Conservation (phyloP, 2,329 filamentous ascomycete genomes). For the Fusarium sp. region DNA sequence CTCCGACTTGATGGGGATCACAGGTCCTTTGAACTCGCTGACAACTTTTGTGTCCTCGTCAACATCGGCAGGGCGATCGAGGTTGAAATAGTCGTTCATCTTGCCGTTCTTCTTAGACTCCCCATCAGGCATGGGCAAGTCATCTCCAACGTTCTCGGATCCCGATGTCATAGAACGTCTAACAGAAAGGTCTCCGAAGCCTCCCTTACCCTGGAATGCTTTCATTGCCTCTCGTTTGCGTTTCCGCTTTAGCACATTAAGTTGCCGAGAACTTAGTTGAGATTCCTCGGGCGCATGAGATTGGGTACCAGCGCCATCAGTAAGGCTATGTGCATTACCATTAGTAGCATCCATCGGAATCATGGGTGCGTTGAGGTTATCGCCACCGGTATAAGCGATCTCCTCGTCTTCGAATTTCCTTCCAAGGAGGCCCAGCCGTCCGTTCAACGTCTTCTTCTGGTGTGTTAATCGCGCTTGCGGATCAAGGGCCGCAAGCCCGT, state of each 20-base stretch:
- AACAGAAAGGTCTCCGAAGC: slow-evolving; percentile 85
- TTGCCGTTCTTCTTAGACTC: slow-evolving; percentile 70
- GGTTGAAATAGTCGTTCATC: slow-evolving; percentile 85
- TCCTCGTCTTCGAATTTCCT: slow-evolving; percentile 87
- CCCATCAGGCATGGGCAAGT: slow-evolving; percentile 62
- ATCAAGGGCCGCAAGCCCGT: slow-evolving; percentile 81
- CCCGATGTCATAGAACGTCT: slow-evolving; percentile 68
- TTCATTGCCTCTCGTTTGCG: slow-evolving; percentile 89
- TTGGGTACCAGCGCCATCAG: slow-evolving; percentile 52
- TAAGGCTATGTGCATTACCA: slow-evolving; percentile 46
- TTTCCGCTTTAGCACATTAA: slow-evolving; percentile 94
- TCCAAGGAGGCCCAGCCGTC: slow-evolving; percentile 84
- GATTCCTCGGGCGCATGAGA: slow-evolving; percentile 66
- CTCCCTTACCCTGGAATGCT: slow-evolving; percentile 84
- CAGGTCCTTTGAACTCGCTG: slow-evolving; percentile 90
- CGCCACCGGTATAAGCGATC: slow-evolving; percentile 67
- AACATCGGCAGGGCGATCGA: slow-evolving; percentile 78
- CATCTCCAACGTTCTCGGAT: slow-evolving; percentile 69
- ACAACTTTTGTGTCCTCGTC: slow-evolving; percentile 94
- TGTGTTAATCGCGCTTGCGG: slow-evolving; percentile 82
- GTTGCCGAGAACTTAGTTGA: slow-evolving; percentile 87
- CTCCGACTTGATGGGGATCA: slow-evolving; percentile 83
- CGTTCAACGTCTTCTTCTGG: slow-evolving; percentile 87
- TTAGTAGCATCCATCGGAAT: slow-evolving; percentile 56
- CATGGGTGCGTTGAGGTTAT: slow-evolving; percentile 51